Conservation (phyloP, 2,329 filamentous ascomycete genomes). For the Tetracladium maxilliforme region DNA sequence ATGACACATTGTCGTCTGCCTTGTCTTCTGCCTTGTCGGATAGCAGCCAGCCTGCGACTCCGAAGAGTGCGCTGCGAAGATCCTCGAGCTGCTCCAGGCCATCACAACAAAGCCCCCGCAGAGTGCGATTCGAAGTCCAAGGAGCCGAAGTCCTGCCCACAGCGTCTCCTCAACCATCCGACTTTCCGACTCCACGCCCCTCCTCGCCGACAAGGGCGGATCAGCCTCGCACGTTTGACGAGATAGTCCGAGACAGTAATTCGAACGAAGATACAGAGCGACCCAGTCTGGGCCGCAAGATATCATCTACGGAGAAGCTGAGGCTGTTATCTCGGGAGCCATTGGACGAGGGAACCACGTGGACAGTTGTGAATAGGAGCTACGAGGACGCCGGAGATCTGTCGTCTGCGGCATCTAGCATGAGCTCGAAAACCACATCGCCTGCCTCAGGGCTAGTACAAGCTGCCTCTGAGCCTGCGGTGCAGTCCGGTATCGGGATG, state of each 20-base stretch:
- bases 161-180: constrained; percentile 28
- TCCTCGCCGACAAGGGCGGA: no score
- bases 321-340: constrained; percentile 34
- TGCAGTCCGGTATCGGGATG: constrained; percentile 15
- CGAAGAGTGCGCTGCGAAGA: constrained; percentile 42
- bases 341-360: constrained; percentile 33
- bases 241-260: constrained; percentile 4
- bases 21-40: no score
- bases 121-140: constrained; percentile 47
- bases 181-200: constrained; percentile 8
- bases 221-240: constrained; percentile 3
- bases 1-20: constrained; percentile 31
- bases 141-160: constrained; percentile 46
- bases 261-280: constrained; percentile 14
- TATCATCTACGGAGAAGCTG: constrained; percentile 39
- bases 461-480: constrained; percentile 12
- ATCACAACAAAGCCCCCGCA: constrained; percentile 40
- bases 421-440: no score
- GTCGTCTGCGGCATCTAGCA: no score
- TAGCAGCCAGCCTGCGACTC: constrained; percentile 30
- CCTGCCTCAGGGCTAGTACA: no score
- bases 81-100: constrained; percentile 32
- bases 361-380: constrained; percentile 27
- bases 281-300: constrained; percentile 31
- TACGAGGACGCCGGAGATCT: neutral